Conservation (phyloP, 192 early-diverging fungal species). For the Phlyctochytrium arcticum region DNA sequence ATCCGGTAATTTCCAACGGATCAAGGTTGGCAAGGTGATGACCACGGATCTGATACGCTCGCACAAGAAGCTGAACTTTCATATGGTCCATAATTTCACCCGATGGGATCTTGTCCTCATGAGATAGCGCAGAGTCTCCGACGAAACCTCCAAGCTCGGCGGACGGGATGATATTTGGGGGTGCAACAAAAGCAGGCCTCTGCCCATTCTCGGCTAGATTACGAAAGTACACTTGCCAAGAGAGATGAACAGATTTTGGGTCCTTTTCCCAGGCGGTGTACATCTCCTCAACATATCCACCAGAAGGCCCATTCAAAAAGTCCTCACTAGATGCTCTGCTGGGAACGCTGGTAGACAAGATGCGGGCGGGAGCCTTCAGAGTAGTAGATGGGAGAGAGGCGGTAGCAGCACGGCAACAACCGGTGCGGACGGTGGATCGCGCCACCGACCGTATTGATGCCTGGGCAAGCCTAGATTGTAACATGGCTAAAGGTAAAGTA, state of each 20-base stretch:
- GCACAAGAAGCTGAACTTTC: constrained; percentile 94
- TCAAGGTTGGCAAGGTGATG: constrained; percentile 95
- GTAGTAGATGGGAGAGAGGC: not conserved
- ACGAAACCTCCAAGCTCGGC: constrained; percentile 16
- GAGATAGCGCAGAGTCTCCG: constrained; percentile 30
- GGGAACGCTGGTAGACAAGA: not conserved
- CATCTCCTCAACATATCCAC: constrained; percentile 92
- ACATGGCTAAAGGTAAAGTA: too few relatives aligned
- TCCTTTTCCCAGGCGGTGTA: constrained; percentile 89
- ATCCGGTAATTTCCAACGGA: constrained; percentile 79
- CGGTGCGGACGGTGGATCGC: not conserved
- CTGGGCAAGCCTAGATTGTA: not conserved
- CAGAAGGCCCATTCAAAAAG: constrained; percentile 84
- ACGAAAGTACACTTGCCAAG: constrained; percentile 96
- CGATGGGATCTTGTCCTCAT: constrained; percentile 50
- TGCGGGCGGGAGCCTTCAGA: not conserved
- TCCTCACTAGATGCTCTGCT: constrained; percentile 12
- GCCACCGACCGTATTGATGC: not conserved
- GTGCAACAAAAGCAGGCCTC: constrained; percentile 68
- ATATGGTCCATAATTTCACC: constrained; percentile 89
- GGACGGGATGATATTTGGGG: constrained; percentile 74
- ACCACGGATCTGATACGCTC: constrained; percentile 92
- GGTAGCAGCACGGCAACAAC: not conserved
- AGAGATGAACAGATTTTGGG: constrained; percentile 85
- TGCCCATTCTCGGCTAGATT: constrained; percentile 34